Conservation (phyloP, 2,329 filamentous ascomycete species). For the Hypocrella siamensis region DNA sequence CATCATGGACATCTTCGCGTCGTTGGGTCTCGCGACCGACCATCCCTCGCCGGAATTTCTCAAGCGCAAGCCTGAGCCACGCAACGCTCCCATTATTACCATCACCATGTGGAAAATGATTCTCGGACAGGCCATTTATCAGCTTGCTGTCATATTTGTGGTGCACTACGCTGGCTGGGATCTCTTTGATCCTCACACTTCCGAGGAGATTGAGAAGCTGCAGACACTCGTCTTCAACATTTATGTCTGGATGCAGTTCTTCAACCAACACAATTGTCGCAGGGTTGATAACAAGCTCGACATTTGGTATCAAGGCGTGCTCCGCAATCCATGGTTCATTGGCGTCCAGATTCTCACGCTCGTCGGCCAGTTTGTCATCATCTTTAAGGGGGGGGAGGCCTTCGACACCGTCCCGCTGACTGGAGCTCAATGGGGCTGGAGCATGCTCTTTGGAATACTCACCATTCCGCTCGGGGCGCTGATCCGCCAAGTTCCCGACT, state of each 20-base stretch:
- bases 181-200: constrained; percentile 36
- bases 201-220: constrained; percentile 17
- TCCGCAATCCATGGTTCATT: constrained; percentile 63
- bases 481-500: constrained; percentile 24
- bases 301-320: constrained; percentile 59
- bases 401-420: constrained; percentile 47
- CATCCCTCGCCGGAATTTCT: constrained; percentile 40
- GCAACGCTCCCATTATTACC: constrained; percentile 57
- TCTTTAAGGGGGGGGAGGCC: constrained; percentile 52
- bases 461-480: constrained; percentile 44
- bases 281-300: constrained; percentile 73
- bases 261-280: constrained; percentile 69
- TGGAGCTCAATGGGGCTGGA: constrained; percentile 55
- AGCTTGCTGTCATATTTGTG: constrained; percentile 44
- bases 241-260: constrained; percentile 83
- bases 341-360: constrained; percentile 51
- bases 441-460: constrained; percentile 49
- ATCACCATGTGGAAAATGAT: constrained; percentile 86
- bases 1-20: constrained; percentile 55
- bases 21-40: constrained; percentile 47
- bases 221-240: constrained; percentile 69
- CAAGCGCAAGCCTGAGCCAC: constrained; percentile 54
- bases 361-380: constrained; percentile 54
- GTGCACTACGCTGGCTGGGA: constrained; percentile 44
- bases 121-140: constrained; percentile 63